Evolutionary conservation across 176 grass and related monocot species (phyloP).

Genomic region (Lolium rigidum): DNA sequence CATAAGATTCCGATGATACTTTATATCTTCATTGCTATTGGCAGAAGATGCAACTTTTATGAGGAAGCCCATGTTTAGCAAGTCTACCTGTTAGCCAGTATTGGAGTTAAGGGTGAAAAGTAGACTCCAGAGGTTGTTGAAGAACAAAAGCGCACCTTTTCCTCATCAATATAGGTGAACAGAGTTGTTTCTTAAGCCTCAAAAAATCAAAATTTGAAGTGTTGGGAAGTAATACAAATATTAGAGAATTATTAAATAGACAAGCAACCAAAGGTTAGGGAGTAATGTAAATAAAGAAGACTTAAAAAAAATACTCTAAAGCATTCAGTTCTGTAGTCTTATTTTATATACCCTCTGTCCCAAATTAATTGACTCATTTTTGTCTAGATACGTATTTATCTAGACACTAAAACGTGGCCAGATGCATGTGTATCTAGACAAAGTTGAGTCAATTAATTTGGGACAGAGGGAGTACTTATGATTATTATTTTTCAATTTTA

Average conservation of each 20-base stretch:
- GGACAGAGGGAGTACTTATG: neutral
- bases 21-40: neutral
- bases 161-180: too few relatives aligned
- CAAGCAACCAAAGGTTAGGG: neutral
- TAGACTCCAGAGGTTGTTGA: neutral
- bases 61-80: neutral
- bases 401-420: too few relatives aligned
- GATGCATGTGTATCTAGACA: too few relatives aligned
- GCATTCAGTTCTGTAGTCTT: neutral
- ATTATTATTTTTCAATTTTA: neutral
- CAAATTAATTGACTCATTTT: too few relatives aligned
- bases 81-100: neutral
- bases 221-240: neutral
- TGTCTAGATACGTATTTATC: too few relatives aligned
- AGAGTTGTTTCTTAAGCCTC: neutral
- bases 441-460: neutral
- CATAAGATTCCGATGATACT: neutral
- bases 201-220: neutral
- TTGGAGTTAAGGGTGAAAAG: slow-evolving; percentile 5
- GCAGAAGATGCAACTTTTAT: slow-evolving; percentile 5
- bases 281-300: neutral
- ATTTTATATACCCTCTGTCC: neutral
- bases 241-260: neutral
- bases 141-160: too few relatives aligned
- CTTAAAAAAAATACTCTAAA: neutral